Base-by-base conservation (phyloP, 1,284 basidiomycete species). In the Calocybe gambosa region DNA sequence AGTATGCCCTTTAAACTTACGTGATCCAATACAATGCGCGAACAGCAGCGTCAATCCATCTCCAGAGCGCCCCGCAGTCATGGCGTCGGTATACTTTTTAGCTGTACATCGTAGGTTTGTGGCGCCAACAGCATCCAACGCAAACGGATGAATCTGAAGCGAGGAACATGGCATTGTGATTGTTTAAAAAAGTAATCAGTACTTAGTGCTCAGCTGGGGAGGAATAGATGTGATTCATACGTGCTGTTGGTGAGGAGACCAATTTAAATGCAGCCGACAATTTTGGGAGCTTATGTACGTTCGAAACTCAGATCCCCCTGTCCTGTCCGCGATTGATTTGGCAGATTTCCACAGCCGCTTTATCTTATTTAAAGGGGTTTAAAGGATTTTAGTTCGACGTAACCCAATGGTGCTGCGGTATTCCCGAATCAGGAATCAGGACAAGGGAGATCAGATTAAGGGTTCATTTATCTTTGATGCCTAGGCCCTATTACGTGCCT, bases 11-110 rank as follows among this genome's bases (percentile, higher is more conserved):
- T 10, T 28, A 4, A 23, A 62, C 69, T 46, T 48, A 70, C 69
- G 64, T 47, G 63, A 59, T 40, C 60, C 59, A 29, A 62, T 49
- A 34, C 59, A 55, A 42, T 64, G 62, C 1, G 58, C 53, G 42
- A 62, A 57, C 23, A 63, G 36, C 42, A 63, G 49, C 3, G 62
- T 63, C 41, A 62, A 34, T 15, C 62, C 60, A n/a, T 52, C 47
- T 20, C 35, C 39, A 10, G 39, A 43, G 28, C 20, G 43, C 20
- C 28, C 46, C 49, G 26, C 23, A 9, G 3, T 33, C 8, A 16
- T 7, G 8, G 2, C 15, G 35, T 34, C 43, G 6, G 53, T 58
- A 36, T 63, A 63, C 42, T 53, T 53, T 42, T 63, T 63, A 15
- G 59, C 59, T 23, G 54, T 52, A 36, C 59, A 53, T 38, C 53